A percentile compares a stretch with the other conserved stretches of the same genome.
phyloP scores from a whole-genome alignment of 768 basidiomycete species.

The Lactarius sanguifluus region DNA sequence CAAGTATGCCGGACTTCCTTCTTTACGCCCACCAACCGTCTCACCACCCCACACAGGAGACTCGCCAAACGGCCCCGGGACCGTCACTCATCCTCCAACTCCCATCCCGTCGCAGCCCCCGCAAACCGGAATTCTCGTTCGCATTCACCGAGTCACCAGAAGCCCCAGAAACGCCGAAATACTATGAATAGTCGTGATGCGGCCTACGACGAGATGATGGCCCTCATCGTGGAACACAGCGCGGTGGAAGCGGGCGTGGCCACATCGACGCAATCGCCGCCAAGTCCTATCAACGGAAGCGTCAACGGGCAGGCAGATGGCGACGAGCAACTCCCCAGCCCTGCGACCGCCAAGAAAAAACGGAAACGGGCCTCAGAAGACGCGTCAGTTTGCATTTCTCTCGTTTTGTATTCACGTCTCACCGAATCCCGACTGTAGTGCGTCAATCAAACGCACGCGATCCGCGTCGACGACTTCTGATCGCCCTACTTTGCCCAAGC shows the following conservation, averaged over 20 bases:
- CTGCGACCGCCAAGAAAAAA: slow-evolving; percentile 55
- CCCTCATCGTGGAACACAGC: slow-evolving; percentile 57
- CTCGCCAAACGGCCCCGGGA: slow-evolving; percentile 63
- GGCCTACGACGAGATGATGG: slow-evolving; percentile 81
- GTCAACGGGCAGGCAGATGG: slow-evolving; percentile 42
- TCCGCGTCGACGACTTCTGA: slow-evolving; percentile 75
- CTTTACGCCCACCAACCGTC: slow-evolving; percentile 28
- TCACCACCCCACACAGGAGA: slow-evolving; percentile 46
- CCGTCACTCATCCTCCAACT: slow-evolving; percentile 52
- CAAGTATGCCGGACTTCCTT: slow-evolving; percentile 52
- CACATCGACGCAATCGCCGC: slow-evolving; percentile 46
- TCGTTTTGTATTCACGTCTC: slow-evolving; percentile 22
- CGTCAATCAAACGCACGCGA: slow-evolving; percentile 68
- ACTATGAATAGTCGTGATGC: slow-evolving; percentile 99
- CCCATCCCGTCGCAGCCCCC: slow-evolving; percentile 34
- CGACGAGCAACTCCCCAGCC: slow-evolving; percentile 50
- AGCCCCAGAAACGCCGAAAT: slow-evolving; percentile 82
- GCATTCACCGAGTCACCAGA: slow-evolving; percentile 63
- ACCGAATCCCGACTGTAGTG: slow-evolving; percentile 36
- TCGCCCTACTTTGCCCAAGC: slow-evolving; percentile 43
- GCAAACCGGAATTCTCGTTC: slow-evolving; percentile 67
- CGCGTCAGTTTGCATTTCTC: slow-evolving; percentile 45
- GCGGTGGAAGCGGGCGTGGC: slow-evolving; percentile 74
- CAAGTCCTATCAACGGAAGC: slow-evolving; percentile 37
- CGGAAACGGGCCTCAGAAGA: slow-evolving; percentile 78